These are phyloP conservation scores for Hirsutella rhossiliensis DNA, from an alignment of 2,329 filamentous ascomycete genomes.

Conservation along the genomic window DNA sequence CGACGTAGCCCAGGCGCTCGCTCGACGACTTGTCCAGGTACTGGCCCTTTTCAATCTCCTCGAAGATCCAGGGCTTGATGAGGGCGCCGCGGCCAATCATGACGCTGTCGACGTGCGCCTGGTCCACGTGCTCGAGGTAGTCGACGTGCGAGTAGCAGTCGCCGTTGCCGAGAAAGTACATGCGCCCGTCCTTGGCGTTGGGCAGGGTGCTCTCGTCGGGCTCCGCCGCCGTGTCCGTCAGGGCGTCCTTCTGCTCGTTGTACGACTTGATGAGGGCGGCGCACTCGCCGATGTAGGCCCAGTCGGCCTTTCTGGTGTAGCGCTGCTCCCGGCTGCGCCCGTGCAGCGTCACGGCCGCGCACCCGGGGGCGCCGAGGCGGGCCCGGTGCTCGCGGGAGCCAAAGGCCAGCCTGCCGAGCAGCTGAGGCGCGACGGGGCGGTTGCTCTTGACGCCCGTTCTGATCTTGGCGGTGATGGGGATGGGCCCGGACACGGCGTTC, in stretches of 20 bases:
- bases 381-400: conserved; percentile 63
- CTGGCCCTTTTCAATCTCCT: conserved; percentile 84
- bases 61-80: conserved; percentile 97
- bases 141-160: conserved; percentile 91
- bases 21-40: conserved; percentile 90
- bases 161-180: conserved; percentile 93
- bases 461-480: conserved; percentile 91
- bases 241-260: conserved; percentile 52
- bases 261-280: conserved; percentile 73
- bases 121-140: conserved; percentile 66
- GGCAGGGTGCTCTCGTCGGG: conserved; percentile 64
- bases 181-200: conserved; percentile 50
- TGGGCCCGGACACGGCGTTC: conserved; percentile 82
- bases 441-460: conserved; percentile 79
- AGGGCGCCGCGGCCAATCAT: conserved; percentile 96
- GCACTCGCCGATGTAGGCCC: conserved; percentile 87
- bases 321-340: conserved; percentile 88
- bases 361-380: conserved; percentile 63
- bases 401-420: conserved; percentile 73
- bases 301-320: conserved; percentile 87
- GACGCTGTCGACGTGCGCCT: conserved; percentile 77
- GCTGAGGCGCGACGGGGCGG: conserved; percentile 65
- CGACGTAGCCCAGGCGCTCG: conserved; percentile 74
- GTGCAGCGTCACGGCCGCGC: conserved; percentile 91
- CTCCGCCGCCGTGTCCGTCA: conserved; percentile 67